Base-by-base conservation (phyloP, 2,329 filamentous ascomycete species). In the Neurospora sp. region DNA sequence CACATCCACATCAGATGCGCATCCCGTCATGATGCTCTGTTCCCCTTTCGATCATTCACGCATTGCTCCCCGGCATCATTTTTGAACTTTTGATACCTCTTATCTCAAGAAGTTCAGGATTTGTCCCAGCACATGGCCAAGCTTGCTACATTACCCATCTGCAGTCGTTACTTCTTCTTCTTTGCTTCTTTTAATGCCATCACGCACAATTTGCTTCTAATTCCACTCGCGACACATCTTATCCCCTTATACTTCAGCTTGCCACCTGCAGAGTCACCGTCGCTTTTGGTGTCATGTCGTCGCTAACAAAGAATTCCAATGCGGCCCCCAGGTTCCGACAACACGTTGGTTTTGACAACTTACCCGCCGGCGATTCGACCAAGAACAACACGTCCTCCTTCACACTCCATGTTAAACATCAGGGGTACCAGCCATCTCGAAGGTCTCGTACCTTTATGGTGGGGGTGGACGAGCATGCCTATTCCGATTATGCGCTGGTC, bases 401-500 rank as follows among this genome's bases (percentile, higher is more conserved):
- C 74, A 96, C 93, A 0, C 84, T 97, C 71, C 93, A 93, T 76
- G 88, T 91, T 74, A 92, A 93, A 77, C 94, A 97, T 79, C 91
- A 91, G 74, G 93, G 94, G 73, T 97, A 96, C 80, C 89, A 92
- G 75, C 90, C 90, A 73, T 90, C 89, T 58, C 90, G 93, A 72
- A 87, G 92, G 71, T 96, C 92, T 69, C 89, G 94, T 68, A 96
- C 93, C 9, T 97, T 97, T 76, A 89, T 97, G 78, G 95, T 94
- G 73, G 94, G 94, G 23, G 91, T 94, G 19, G 94, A 97, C 80
- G 92, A 95, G 76, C 93, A 97, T 75, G 88, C 93, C 71, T 97
- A 97, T 80, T 97, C 93, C 7, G 92, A 97, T 73, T 96, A 95
- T 80, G 94, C 94, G 17, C 84, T 97, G 19, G 92, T 96, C 79